A percentile compares a stretch with the other conserved stretches of the same genome.
These are phyloP conservation scores for Kalaharituber pfeilii DNA, from an alignment of 2,329 filamentous ascomycete genomes.

Conservation along the genomic window DNA sequence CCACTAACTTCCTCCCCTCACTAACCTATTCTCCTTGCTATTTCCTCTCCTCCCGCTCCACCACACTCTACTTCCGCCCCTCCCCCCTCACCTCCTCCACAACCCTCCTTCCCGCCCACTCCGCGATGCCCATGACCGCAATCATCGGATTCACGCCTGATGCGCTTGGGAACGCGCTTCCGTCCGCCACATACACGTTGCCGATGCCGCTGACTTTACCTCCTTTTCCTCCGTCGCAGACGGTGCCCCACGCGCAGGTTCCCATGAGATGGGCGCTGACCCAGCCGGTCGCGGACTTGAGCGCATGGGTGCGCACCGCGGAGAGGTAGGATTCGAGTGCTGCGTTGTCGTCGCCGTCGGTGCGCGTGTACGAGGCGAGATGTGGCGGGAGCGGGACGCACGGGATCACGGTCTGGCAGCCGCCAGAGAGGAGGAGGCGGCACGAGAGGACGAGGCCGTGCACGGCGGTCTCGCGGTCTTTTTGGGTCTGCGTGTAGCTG, in stretches of 20 bases:
- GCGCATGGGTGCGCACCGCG: background rate
- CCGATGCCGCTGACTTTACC: slow-evolving; percentile 49
- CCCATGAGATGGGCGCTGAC: background rate
- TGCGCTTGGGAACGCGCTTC: slow-evolving; percentile 57
- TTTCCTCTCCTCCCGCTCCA: no score
- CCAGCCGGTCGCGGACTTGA: background rate
- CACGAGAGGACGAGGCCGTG: slow-evolving; percentile 54
- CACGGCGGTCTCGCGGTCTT: slow-evolving; percentile 54
- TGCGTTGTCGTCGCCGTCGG: background rate
- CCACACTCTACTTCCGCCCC: no score
- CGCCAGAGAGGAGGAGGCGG: slow-evolving; percentile 56
- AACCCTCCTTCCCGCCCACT: slow-evolving; percentile 45
- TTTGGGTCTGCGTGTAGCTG: slow-evolving; percentile 51
- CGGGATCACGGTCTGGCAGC: slow-evolving; percentile 68
- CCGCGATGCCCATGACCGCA: slow-evolving; percentile 52
- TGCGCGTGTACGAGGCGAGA: background rate
- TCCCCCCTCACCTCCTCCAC: slow-evolving; percentile 30
- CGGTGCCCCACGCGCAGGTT: slow-evolving; percentile 6
- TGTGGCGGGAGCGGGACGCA: slow-evolving; percentile 38
- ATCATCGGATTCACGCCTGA: slow-evolving; percentile 73
- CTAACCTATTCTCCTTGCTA: no score
- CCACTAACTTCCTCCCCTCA: no score
- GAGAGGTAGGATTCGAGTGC: background rate
- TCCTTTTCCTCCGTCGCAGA: slow-evolving; percentile 30
- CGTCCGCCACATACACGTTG: slow-evolving; percentile 52